Base-by-base conservation (phyloP, 306 rosid genomes). In the Dryas drummondii region DNA sequence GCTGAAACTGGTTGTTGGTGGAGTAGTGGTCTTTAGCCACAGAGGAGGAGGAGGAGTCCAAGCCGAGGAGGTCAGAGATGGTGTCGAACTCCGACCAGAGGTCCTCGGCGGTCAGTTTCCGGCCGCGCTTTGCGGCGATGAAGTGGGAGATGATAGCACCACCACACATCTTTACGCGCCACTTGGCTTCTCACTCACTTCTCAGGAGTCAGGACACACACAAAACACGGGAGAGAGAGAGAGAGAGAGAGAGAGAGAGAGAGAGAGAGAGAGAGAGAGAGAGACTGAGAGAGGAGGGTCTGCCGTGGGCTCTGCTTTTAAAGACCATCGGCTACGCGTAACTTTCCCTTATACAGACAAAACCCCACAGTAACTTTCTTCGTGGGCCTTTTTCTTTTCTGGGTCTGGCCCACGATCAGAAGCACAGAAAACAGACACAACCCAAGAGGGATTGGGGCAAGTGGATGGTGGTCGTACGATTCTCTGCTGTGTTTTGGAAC, bases 101-200 rank as follows among this genome's bases (percentile, higher is more conserved):
- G 37, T 87, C 82, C 54, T 80, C 70, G 4, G 76, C 42, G 49
- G 81, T 78, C 45, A 77, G 14, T 2, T 74, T 86, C 80, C 91
- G 86, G 82, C 75, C 62, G 27, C 84, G 87, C 82, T 85, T 91
- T 5, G 72, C 81, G 58, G 82, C 88, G 42, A 82, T 76, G 82
- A 73, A 86, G 78, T 82, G 94, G 2, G 98, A 91, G 62, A 91
- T 91, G 66, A 94, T 91, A 57, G 98, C 96, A 48, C 97, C 98
- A 4, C 98, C 98, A 68, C 98, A 94, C 98, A 94, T 94, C 61
- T 47, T 64, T 71, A 15, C 19, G 49, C 50, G 60, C 13, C 32
- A 60, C 16, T 66, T 66, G 26, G 16, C 14, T 8, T 16, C 16
- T 22, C 45, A 7, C 0, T 1, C 37, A 32, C 37, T 32, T 32